Conservation (phyloP, 768 basidiomycete species). For the Boletellus ananiceps region DNA sequence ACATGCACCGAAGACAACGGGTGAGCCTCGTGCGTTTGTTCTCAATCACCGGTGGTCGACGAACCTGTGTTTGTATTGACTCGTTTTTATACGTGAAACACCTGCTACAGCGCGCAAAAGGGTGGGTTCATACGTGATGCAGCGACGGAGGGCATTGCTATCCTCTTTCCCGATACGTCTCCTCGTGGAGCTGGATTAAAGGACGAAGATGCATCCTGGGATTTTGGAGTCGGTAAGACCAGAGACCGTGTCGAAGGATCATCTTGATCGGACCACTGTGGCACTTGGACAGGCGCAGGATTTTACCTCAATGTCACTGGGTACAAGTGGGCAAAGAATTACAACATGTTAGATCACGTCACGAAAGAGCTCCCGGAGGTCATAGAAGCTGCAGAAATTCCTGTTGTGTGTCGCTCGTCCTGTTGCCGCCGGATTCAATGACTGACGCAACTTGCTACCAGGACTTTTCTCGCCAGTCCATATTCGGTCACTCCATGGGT, state of each 20-base stretch:
- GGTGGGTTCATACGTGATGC: constrained; percentile 89
- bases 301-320: constrained; percentile 94
- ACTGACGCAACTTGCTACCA: constrained; percentile 26
- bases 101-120: constrained; percentile 70
- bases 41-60: not conserved
- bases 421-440: not conserved
- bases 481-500: constrained; percentile 97
- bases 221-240: constrained; percentile 75
- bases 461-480: constrained; percentile 81
- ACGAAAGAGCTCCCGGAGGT: constrained; percentile 80
- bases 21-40: constrained; percentile 36
- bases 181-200: constrained; percentile 87
- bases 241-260: not conserved
- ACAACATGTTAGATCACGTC: constrained; percentile 87
- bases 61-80: not conserved
- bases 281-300: constrained; percentile 56
- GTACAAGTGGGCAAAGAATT: constrained; percentile 64
- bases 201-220: constrained; percentile 80
- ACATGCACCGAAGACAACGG: constrained; percentile 94
- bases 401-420: constrained; percentile 53
- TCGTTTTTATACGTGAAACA: no score
- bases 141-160: constrained; percentile 77
- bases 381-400: constrained; percentile 66
- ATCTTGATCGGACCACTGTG: constrained; percentile 1
- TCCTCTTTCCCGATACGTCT: constrained; percentile 91